Evolutionary conservation across 495 filamentous ascomycete genomes (phyloP).

Genomic region (Penicillium manginii): DNA sequence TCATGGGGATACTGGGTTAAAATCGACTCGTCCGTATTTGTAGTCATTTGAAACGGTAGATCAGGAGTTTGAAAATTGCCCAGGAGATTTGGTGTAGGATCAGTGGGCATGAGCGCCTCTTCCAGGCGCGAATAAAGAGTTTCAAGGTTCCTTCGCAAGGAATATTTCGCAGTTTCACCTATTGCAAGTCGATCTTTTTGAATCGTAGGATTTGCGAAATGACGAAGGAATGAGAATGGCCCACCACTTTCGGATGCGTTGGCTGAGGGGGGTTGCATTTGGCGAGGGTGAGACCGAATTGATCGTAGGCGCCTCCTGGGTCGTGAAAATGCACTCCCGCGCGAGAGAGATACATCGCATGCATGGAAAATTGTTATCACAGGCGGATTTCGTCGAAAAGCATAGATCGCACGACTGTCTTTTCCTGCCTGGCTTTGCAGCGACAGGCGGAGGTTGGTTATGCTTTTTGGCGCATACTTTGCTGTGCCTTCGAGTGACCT

Average conservation of each 20-base stretch:
- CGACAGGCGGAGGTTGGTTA: conserved; percentile 34
- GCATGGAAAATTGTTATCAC: conserved; percentile 35
- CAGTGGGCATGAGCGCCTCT: conserved; percentile 33
- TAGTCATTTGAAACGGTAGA: conserved; percentile 19
- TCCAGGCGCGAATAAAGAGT: conserved; percentile 37
- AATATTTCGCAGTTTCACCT: conserved; percentile 39
- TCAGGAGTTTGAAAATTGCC: conserved; percentile 17
- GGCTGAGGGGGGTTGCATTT: conserved; percentile 60
- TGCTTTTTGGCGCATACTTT: conserved; percentile 41
- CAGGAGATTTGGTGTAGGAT: conserved; percentile 21
- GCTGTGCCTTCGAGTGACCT: conserved; percentile 41
- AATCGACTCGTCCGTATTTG: conserved; percentile 22
- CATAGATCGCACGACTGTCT: conserved; percentile 40
- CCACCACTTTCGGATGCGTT: conserved; percentile 39
- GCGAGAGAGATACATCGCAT: conserved; percentile 33
- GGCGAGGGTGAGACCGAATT: conserved; percentile 6
- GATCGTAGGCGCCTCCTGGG: conserved; percentile 4
- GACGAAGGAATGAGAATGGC: conserved; percentile 38
- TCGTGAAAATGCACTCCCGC: conserved; percentile 28
- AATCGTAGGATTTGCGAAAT: conserved; percentile 39
- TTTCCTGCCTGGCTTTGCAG: conserved; percentile 40
- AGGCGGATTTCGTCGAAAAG: conserved; percentile 35
- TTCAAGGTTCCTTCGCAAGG: conserved; percentile 37
- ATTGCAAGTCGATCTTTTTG: conserved; percentile 41
- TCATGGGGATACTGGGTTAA: conserved; percentile 24